These are phyloP conservation scores for Chlamydomonas applanata DNA, from an alignment of 139 green algal genomes.

Conservation along the genomic window DNA sequence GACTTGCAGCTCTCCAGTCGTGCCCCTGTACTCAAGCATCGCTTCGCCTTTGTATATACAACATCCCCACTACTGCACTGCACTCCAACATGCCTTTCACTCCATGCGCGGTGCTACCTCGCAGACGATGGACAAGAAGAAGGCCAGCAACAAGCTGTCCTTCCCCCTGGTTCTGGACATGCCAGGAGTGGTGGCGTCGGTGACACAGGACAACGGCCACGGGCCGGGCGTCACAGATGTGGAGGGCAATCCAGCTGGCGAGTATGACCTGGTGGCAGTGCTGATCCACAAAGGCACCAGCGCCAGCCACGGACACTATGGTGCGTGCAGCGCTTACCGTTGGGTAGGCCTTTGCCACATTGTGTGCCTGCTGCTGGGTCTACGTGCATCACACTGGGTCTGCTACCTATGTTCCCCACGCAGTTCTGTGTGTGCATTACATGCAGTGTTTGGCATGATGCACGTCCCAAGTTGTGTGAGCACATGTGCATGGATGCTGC, in stretches of 20 bases:
- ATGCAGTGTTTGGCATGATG: too few relatives aligned
- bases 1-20: too few relatives aligned
- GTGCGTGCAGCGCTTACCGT: constrained; percentile 23
- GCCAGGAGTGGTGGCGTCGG: constrained; percentile 24
- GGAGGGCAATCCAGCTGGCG: constrained; percentile 6
- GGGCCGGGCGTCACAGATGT: neutral
- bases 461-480: too few relatives aligned
- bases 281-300: constrained; percentile 84
- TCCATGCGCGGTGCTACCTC: neutral
- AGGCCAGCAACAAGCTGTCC: constrained; percentile 75
- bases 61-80: neutral
- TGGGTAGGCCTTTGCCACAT: neutral
- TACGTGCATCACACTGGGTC: neutral
- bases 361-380: neutral
- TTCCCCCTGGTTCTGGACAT: constrained; percentile 78
- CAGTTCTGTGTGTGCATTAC: too few relatives aligned
- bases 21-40: too few relatives aligned
- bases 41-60: too few relatives aligned
- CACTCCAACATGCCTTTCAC: neutral
- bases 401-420: too few relatives aligned
- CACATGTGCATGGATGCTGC: too few relatives aligned
- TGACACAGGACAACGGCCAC: constrained; percentile 16
- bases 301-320: constrained; percentile 83
- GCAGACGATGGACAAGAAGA: constrained; percentile 74
- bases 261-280: constrained; percentile 76